Percentiles rank a stretch among this genome's conserved stretches.
Conservation (phyloP, 345 rosid species). For the Sisymbrium altissimum region DNA sequence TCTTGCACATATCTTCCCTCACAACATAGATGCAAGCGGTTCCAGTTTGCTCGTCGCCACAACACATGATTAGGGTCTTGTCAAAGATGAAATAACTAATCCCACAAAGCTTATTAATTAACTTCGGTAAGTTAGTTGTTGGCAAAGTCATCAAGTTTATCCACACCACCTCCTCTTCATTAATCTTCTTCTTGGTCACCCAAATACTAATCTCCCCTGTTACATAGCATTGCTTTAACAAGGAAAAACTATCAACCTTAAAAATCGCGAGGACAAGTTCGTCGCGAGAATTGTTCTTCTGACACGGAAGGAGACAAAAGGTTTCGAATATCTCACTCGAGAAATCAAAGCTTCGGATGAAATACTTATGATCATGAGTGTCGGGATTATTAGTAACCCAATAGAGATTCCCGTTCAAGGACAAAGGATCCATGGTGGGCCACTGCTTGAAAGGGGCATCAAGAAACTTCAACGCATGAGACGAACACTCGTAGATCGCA, state of each 20-base stretch:
- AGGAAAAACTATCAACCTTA: neutral
- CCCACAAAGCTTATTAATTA: neutral
- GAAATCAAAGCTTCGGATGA: constrained; percentile 17
- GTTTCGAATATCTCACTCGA: neutral
- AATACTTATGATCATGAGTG: neutral
- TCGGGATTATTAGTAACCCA: neutral
- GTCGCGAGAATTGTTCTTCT: neutral
- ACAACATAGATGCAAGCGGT: neutral
- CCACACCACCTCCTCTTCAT: constrained; percentile 1
- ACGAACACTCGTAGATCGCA: neutral
- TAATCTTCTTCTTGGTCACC: constrained; percentile 5
- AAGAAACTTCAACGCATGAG: neutral
- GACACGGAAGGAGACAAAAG: constrained; percentile 7
- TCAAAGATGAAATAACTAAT: neutral
- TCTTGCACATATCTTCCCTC: constrained; percentile 15
- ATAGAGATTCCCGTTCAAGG: constrained; percentile 9
- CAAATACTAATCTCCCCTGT: neutral
- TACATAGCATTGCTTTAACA: neutral
- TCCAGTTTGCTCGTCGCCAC: neutral
- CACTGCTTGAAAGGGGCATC: neutral
- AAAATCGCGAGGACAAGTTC: neutral
- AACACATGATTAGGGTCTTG: constrained; percentile 16
- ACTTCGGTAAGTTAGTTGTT: neutral
- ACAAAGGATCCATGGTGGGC: neutral
- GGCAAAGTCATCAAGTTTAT: neutral